phyloP scores from a whole-genome alignment of 495 filamentous ascomycete species.

The Aspergillus asperescens region DNA sequence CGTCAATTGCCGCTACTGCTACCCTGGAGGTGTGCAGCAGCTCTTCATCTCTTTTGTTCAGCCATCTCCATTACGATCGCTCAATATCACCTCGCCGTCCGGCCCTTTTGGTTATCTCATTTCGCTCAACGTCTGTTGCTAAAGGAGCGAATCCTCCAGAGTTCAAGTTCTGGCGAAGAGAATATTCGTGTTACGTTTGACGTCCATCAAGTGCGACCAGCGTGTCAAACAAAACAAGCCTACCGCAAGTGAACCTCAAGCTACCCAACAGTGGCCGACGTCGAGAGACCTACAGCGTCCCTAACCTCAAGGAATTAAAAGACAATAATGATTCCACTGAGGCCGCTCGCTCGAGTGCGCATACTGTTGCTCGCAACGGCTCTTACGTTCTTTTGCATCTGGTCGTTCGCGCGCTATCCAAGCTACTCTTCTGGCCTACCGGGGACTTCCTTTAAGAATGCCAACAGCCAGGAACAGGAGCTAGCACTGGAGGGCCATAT shows the following conservation, averaged over 20 bases:
- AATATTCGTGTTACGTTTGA: background rate
- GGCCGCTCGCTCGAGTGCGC: slow-evolving; percentile 18
- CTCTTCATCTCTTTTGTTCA: background rate
- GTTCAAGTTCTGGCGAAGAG: background rate
- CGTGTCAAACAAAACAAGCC: background rate
- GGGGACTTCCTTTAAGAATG: background rate
- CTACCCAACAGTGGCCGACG: background rate
- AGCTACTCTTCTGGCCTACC: background rate
- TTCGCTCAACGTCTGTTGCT: background rate
- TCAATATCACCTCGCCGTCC: background rate
- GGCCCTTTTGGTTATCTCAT: background rate
- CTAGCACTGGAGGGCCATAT: slow-evolving; percentile 18
- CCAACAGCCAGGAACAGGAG: background rate
- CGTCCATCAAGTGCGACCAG: background rate
- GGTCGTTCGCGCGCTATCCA: slow-evolving; percentile 13
- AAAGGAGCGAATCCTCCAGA: background rate
- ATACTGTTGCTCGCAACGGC: slow-evolving; percentile 15
- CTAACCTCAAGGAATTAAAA: background rate
- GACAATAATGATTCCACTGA: slow-evolving; percentile 13
- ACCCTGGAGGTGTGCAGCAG: too few relatives aligned
- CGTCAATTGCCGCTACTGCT: too few relatives aligned
- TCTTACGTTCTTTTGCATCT: slow-evolving; percentile 11
- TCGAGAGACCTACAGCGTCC: background rate
- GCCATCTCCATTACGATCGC: background rate
- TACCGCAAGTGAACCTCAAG: background rate